Conservation (phyloP, 257 asterid species). For the Mitragyna speciosa region DNA sequence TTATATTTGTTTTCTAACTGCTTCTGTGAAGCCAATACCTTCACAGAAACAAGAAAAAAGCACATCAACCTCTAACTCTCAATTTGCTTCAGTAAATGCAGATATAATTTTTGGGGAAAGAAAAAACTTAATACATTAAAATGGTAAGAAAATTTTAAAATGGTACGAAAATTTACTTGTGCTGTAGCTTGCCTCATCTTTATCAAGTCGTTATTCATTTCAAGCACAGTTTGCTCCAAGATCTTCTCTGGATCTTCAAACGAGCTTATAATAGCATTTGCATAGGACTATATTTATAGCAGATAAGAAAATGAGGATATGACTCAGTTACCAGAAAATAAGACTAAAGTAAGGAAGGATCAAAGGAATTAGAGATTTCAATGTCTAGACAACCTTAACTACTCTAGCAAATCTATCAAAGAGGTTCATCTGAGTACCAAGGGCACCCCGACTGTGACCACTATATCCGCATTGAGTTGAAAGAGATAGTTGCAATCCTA, state of each 20-base stretch:
- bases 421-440: slow-evolving; percentile 78
- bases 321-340: slow-evolving; percentile 17
- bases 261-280: slow-evolving; percentile 79
- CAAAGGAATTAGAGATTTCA: slow-evolving; percentile 13
- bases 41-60: slow-evolving; percentile 24
- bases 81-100: not conserved
- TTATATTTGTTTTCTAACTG: slow-evolving; percentile 87
- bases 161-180: slow-evolving; percentile 52
- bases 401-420: slow-evolving; percentile 96
- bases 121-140: slow-evolving; percentile 1
- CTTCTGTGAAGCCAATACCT: slow-evolving; percentile 97
- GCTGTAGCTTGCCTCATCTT: slow-evolving; percentile 99
- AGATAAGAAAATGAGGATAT: slow-evolving; percentile 8
- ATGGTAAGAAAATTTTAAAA: not conserved
- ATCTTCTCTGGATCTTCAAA: slow-evolving; percentile 98
- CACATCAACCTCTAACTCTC: slow-evolving; percentile 9
- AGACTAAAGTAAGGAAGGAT: slow-evolving; percentile 16
- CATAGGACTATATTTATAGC: slow-evolving; percentile 59
- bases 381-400: slow-evolving; percentile 60
- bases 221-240: slow-evolving; percentile 87
- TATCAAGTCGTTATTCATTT: slow-evolving; percentile 87
- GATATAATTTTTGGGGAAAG: not conserved
- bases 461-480: slow-evolving; percentile 44
- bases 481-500: slow-evolving; percentile 49
- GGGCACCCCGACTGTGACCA: slow-evolving; percentile 65